Percentiles rank a stretch among this genome's conserved stretches.
Conservation (phyloP, 352 stramenopile species). For the Achlya hypogyna region DNA sequence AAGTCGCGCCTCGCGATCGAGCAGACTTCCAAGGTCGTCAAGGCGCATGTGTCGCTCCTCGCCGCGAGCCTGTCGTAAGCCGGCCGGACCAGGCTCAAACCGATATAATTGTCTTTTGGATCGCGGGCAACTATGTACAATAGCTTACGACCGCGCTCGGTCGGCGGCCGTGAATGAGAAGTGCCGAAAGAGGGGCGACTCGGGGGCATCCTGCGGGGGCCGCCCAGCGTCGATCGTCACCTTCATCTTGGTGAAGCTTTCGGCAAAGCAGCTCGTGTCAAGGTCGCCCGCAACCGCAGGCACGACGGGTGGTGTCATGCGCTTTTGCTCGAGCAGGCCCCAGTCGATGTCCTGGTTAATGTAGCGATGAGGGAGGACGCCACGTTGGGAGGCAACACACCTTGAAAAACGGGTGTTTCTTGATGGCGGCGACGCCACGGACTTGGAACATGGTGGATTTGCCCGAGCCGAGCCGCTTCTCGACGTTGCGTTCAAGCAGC, state of each 20-base stretch:
- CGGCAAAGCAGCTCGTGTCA: slow-evolving; percentile 20
- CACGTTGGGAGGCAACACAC: slow-evolving; percentile 1
- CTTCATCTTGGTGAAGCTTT: slow-evolving; percentile 21
- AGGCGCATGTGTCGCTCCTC: slow-evolving; percentile 69
- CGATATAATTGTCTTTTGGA: no score
- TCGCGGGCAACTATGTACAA: not conserved
- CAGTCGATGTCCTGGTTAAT: slow-evolving; percentile 79
- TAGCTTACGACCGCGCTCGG: not conserved
- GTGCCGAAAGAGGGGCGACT: slow-evolving; percentile 7
- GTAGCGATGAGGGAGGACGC: not conserved
- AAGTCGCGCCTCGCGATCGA: slow-evolving; percentile 69
- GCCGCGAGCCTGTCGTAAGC: slow-evolving; percentile 71
- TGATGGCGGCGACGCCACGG: slow-evolving; percentile 93
- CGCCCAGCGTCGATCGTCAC: not conserved
- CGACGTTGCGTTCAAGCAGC: slow-evolving; percentile 93
- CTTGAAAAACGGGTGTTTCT: slow-evolving; percentile 92
- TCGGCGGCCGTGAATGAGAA: slow-evolving; percentile 19
- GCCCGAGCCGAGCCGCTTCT: slow-evolving; percentile 88
- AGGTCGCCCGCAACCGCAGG: slow-evolving; percentile 26
- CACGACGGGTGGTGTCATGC: slow-evolving; percentile 83
- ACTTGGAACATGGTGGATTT: slow-evolving; percentile 98
- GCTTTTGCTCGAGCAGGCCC: slow-evolving; percentile 86
- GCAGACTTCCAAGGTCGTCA: slow-evolving; percentile 75
- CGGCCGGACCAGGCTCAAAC: no score
- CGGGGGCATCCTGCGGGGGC: not conserved